Percentiles rank a stretch among this genome's conserved stretches.
Conservation (phyloP, 495 filamentous ascomycete species). For the Sabuloglossum arenarium region DNA sequence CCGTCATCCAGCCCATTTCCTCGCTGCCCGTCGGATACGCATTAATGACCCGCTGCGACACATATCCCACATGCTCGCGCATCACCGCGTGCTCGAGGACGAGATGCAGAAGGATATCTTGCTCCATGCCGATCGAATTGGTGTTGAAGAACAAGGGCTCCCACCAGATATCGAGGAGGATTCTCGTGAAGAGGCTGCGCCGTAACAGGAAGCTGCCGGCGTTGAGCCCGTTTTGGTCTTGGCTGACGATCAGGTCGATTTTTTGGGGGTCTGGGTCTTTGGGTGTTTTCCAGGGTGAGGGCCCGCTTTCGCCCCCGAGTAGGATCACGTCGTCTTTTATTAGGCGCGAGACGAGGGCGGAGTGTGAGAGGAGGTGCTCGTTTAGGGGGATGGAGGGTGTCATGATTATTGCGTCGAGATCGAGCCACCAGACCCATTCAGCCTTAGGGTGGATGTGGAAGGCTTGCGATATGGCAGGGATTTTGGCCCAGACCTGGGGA, state of each 20-base stretch:
- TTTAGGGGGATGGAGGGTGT: conserved; percentile 11
- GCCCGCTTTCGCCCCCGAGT: neutral
- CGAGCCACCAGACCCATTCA: conserved; percentile 21
- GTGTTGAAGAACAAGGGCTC: conserved; percentile 15
- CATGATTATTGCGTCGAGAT: conserved; percentile 22
- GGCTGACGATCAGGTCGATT: conserved; percentile 17
- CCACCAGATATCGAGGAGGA: conserved; percentile 17
- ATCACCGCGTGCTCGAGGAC: conserved; percentile 14
- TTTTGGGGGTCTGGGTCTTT: conserved; percentile 10
- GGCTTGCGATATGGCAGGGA: conserved; percentile 18
- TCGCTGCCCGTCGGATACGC: conserved; percentile 13
- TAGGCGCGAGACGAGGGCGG: conserved; percentile 10
- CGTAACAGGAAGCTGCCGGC: conserved; percentile 19
- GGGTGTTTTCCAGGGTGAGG: neutral
- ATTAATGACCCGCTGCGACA: conserved; percentile 15
- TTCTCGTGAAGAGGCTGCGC: conserved; percentile 13
- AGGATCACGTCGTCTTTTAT: neutral
- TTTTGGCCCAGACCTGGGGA: conserved; percentile 16
- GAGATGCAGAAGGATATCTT: conserved; percentile 14
- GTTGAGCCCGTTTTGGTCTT: conserved; percentile 21
- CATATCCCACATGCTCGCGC: conserved; percentile 15
- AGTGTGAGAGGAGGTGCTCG: conserved; percentile 12
- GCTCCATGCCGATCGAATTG: conserved; percentile 17
- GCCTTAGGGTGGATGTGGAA: conserved; percentile 17
- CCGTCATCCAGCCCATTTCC: conserved; percentile 17